A percentile compares a stretch with the other conserved stretches of the same genome.
Conservation (phyloP, 2,329 filamentous ascomycete genomes). For the Didymella segeticola region DNA sequence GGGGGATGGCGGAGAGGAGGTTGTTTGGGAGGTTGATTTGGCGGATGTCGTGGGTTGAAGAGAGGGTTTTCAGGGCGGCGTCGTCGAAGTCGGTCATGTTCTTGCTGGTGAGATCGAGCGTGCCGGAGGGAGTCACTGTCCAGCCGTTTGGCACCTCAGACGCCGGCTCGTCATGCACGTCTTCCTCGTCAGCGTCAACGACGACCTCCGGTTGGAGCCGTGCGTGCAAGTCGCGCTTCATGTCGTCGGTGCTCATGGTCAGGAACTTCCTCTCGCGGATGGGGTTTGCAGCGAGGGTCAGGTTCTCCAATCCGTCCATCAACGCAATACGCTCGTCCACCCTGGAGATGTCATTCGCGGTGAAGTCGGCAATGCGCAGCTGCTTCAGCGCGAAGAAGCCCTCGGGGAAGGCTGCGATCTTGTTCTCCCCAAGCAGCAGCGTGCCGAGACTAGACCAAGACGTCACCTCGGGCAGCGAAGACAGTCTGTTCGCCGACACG, state of each 20-base stretch:
- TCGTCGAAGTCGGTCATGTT: conserved; percentile 49
- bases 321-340: conserved; percentile 78
- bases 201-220: conserved; percentile 64
- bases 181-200: conserved; percentile 1
- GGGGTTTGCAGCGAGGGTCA: conserved; percentile 88
- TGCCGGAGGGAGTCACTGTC: conserved; percentile 45
- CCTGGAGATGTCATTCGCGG: conserved; percentile 79
- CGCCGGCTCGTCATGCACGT: neutral
- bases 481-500: conserved; percentile 81
- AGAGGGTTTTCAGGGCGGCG: conserved; percentile 49
- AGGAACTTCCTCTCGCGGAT: conserved; percentile 86
- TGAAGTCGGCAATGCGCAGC: conserved; percentile 80
- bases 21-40: conserved; percentile 79
- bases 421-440: conserved; percentile 82
- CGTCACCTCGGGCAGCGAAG: conserved; percentile 74
- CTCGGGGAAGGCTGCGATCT: conserved; percentile 74
- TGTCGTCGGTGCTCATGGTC: conserved; percentile 77
- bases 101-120: conserved; percentile 53
- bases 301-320: conserved; percentile 78
- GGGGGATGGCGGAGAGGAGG: conserved; percentile 72
- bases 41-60: conserved; percentile 57
- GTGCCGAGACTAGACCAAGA: conserved; percentile 76
- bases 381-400: conserved; percentile 73
- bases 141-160: conserved; percentile 26
- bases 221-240: conserved; percentile 75